A percentile compares a stretch with the other conserved stretches of the same genome.
Evolutionary conservation across 768 basidiomycete species (phyloP).

Genomic region (Butyriboletus loyo): DNA sequence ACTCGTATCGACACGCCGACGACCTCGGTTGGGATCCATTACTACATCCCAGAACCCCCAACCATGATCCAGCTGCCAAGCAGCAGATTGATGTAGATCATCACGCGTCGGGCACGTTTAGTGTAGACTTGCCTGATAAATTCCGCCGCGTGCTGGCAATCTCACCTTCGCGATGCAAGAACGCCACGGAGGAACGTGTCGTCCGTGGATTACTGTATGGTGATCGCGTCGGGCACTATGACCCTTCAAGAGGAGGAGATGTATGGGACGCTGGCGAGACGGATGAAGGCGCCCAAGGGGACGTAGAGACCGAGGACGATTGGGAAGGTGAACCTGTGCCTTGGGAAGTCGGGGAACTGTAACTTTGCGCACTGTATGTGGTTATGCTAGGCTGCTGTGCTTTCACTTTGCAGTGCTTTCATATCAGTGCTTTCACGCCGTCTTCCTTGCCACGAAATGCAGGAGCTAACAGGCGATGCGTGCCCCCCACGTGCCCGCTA

Average conservation of each 20-base stretch:
- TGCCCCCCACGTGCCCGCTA: slow-evolving; percentile 26
- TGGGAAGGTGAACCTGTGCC: slow-evolving; percentile 84
- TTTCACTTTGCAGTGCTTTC: slow-evolving; percentile 33
- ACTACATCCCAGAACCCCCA: slow-evolving; percentile 20
- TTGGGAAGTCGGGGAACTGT: slow-evolving; percentile 79
- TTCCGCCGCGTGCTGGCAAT: slow-evolving; percentile 65
- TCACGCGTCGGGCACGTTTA: slow-evolving; percentile 41
- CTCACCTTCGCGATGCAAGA: slow-evolving; percentile 42
- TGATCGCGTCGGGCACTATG: slow-evolving; percentile 50
- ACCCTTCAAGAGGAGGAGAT: slow-evolving; percentile 62
- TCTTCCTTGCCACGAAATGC: slow-evolving; percentile 23
- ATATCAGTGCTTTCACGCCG: slow-evolving; percentile 29
- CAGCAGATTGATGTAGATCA: slow-evolving; percentile 23
- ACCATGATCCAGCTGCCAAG: slow-evolving; percentile 19
- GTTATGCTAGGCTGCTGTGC: slow-evolving; percentile 19
- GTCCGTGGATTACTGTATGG: slow-evolving; percentile 63
- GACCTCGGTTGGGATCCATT: slow-evolving; percentile 32
- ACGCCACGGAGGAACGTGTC: slow-evolving; percentile 48
- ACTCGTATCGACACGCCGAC: slow-evolving; percentile 6
- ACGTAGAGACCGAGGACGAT: slow-evolving; percentile 52
- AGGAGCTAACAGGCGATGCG: slow-evolving; percentile 19
- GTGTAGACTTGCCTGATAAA: slow-evolving; percentile 62
- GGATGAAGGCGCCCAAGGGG: slow-evolving; percentile 37
- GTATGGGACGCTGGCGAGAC: slow-evolving; percentile 77
- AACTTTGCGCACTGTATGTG: slow-evolving; percentile 32